These are phyloP conservation scores for Dunaliella sp. DNA, from an alignment of 139 green algal species.

Conservation along the genomic window DNA sequence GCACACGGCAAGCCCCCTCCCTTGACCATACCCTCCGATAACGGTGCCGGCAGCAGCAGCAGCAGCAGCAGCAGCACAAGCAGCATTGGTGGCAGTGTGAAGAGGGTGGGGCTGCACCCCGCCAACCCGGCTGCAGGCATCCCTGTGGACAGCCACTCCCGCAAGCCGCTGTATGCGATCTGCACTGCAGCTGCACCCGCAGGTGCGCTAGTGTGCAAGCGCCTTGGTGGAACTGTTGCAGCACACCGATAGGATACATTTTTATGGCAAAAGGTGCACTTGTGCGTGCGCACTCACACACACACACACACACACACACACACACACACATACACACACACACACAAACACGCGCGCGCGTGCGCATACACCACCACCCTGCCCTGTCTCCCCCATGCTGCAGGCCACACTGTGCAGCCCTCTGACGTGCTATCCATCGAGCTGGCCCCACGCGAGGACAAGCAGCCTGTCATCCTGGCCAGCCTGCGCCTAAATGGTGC, in stretches of 20 bases:
- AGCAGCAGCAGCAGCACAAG: background rate
- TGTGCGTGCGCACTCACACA: background rate
- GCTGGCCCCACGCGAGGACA: conserved; percentile 51
- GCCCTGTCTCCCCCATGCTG: too few species aligned
- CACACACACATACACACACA: background rate
- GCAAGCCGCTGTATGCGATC: conserved; percentile 54
- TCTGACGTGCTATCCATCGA: conserved; percentile 54
- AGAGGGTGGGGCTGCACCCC: background rate
- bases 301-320: background rate
- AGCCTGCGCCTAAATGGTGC: conserved; percentile 37
- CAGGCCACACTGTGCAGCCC: background rate
- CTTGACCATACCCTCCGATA: background rate
- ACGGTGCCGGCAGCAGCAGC: background rate
- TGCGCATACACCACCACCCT: conserved; percentile 8
- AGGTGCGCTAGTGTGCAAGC: background rate
- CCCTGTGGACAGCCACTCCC: conserved; percentile 41
- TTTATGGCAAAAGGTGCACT: too few species aligned
- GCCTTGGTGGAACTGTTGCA: too few species aligned
- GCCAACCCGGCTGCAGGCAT: conserved; percentile 12
- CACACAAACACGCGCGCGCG: background rate
- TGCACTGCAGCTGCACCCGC: conserved; percentile 26
- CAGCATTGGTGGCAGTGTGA: background rate
- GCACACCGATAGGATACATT: too few species aligned
- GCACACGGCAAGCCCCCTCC: background rate
- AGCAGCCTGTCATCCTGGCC: conserved; percentile 55